These are phyloP conservation scores for Sphagnum fallax DNA, from an alignment of 228 moss, liverwort and hornwort genomes.

Conservation along the genomic window DNA sequence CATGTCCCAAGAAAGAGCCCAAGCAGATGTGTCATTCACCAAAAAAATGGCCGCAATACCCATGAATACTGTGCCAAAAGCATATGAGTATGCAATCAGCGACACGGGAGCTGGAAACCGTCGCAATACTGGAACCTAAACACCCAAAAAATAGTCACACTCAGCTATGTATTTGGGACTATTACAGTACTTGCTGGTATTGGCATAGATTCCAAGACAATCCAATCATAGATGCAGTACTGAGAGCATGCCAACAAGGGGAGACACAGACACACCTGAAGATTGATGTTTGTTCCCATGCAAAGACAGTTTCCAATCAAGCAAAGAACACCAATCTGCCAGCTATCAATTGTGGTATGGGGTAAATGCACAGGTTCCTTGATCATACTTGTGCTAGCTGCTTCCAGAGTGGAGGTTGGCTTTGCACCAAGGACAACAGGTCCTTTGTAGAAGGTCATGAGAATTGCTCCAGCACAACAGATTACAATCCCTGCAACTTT, in stretches of 20 bases:
- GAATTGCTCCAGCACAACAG: conserved; percentile 55
- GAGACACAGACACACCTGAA: conserved; percentile 40
- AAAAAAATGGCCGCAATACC: conserved; percentile 55
- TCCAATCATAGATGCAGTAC: no score
- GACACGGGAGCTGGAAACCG: conserved; percentile 62
- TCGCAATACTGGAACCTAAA: conserved; percentile 46
- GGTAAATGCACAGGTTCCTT: background rate
- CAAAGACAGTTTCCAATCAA: conserved; percentile 63
- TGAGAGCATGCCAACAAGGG: no score
- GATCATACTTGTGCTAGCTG: background rate
- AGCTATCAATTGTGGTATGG: conserved; percentile 16
- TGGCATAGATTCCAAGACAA: background rate
- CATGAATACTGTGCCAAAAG: conserved; percentile 60
- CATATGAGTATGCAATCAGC: conserved; percentile 54
- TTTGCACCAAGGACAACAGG: conserved; percentile 36
- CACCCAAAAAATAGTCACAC: background rate
- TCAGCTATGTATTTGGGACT: background rate
- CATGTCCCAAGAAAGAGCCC: conserved; percentile 45
- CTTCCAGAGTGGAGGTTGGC: conserved; percentile 9
- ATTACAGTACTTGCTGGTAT: background rate
- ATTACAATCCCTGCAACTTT: conserved; percentile 54
- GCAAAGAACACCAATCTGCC: conserved; percentile 59
- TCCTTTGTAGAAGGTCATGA: conserved; percentile 64
- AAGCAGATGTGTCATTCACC: conserved; percentile 47
- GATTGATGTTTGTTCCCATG: conserved; percentile 65